Percentiles rank a stretch among this genome's conserved stretches.
Evolutionary conservation across 108 stramenopile genomes (phyloP).

Genomic region (Pinguiococcus pyrenoidosus): DNA sequence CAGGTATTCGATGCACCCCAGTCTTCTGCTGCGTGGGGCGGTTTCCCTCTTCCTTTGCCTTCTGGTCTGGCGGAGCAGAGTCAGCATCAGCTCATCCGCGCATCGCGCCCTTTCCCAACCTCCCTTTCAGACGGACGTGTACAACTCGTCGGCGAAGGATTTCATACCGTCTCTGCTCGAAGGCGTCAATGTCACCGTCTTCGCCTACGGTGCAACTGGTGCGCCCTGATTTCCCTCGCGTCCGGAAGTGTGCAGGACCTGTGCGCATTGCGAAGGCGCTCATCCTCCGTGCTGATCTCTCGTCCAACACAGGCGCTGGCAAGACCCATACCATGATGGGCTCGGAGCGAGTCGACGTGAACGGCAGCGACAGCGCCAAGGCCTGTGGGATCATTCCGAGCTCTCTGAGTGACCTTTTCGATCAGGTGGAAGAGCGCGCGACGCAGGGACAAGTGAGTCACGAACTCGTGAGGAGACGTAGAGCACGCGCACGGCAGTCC

Average conservation of each 20-base stretch:
- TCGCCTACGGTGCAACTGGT: slow-evolving; percentile 47
- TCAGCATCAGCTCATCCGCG: too few species aligned
- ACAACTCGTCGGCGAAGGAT: slow-evolving; percentile 29
- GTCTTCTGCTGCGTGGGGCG: too few species aligned
- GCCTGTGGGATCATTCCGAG: slow-evolving; percentile 44
- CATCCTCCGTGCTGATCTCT: neutral
- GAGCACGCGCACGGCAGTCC: too few species aligned
- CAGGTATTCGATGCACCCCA: too few species aligned
- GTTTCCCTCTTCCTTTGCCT: too few species aligned
- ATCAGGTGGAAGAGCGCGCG: slow-evolving; percentile 5
- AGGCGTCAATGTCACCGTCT: slow-evolving; percentile 41
- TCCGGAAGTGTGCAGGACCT: neutral
- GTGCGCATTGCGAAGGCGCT: neutral
- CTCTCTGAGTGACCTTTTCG: slow-evolving; percentile 37
- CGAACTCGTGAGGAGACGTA: too few species aligned
- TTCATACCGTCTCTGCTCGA: slow-evolving; percentile 25
- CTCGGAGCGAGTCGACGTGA: slow-evolving; percentile 12
- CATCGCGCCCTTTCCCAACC: too few species aligned
- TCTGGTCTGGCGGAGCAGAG: too few species aligned
- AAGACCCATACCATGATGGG: slow-evolving; percentile 58
- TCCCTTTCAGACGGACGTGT: slow-evolving; percentile 22
- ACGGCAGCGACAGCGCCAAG: slow-evolving; percentile 2
- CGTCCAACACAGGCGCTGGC: slow-evolving; percentile 29
- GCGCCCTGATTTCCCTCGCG: neutral
- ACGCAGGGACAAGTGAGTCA: neutral